Percentiles rank a stretch among this genome's conserved stretches.
Conservation (phyloP, 75 land plant genomes). For the Cryptomeria japonica region DNA sequence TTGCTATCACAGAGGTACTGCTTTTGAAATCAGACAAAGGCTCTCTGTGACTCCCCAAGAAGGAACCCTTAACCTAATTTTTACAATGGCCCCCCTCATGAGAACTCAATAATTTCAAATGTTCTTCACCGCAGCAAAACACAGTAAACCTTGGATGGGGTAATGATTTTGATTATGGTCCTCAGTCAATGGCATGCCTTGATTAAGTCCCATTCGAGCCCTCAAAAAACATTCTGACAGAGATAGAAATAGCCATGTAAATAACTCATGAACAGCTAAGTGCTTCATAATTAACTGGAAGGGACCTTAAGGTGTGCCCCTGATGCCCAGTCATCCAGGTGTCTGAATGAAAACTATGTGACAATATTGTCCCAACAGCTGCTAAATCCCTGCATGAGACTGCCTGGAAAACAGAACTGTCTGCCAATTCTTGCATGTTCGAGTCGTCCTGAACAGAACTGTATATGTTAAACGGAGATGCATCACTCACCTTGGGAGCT, state of each 20-base stretch:
- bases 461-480: constrained; percentile 3
- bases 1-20: neutral
- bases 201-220: neutral
- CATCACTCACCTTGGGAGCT: constrained; percentile 4
- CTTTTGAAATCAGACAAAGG: neutral
- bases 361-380: constrained; percentile 54
- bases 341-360: constrained; percentile 18
- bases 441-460: neutral
- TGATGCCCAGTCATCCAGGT: constrained; percentile 18
- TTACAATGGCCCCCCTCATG: neutral
- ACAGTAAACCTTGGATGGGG: neutral
- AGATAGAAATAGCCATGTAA: neutral
- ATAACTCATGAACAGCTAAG: constrained; percentile 1
- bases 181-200: neutral
- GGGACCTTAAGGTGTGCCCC: constrained; percentile 15
- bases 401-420: constrained; percentile 35
- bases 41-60: neutral
- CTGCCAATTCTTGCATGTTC: constrained; percentile 5
- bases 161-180: neutral
- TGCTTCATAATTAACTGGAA: constrained; percentile 16
- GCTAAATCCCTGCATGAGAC: constrained; percentile 73
- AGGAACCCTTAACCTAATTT: neutral
- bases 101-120: neutral
- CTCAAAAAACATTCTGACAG: neutral
- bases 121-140: neutral